phyloP scores from a whole-genome alignment of 1,139 yeast species.

The Yamadazyma songkhlaensis region DNA sequence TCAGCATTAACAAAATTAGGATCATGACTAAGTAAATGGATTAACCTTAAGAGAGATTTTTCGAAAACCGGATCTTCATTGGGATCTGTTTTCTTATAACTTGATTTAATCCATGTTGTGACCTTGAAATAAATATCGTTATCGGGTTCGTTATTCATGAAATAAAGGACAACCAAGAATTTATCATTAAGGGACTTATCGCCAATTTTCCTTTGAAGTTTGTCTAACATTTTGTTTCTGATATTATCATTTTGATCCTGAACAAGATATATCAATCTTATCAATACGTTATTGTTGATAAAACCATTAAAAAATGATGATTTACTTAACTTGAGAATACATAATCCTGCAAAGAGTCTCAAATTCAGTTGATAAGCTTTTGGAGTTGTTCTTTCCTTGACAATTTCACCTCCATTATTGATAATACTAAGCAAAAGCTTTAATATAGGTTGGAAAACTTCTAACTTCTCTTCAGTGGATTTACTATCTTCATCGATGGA shows the following conservation, averaged over 20 bases:
- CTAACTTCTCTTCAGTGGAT: conserved; percentile 23
- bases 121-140: conserved; percentile 46
- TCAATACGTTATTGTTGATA: conserved; percentile 51
- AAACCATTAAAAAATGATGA: conserved; percentile 49
- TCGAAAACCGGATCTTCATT: conserved; percentile 53
- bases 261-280: conserved; percentile 54
- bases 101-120: conserved; percentile 72
- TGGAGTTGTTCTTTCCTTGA: conserved; percentile 60
- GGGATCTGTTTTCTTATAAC: conserved; percentile 43
- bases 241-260: conserved; percentile 67
- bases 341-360: conserved; percentile 67
- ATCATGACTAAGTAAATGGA: conserved; percentile 75
- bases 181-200: conserved; percentile 57
- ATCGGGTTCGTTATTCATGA: conserved; percentile 75
- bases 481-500: conserved; percentile 36
- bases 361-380: conserved; percentile 55
- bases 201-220: conserved; percentile 53
- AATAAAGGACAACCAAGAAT: conserved; percentile 66
- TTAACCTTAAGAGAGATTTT: conserved; percentile 60
- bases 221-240: conserved; percentile 49
- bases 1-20: conserved; percentile 51
- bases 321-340: conserved; percentile 63
- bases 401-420: conserved; percentile 80
- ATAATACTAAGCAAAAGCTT: conserved; percentile 66
- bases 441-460: conserved; percentile 57